These are phyloP conservation scores for Actinomucor elegans DNA, from an alignment of 371 early-diverging fungal species.

Conservation along the genomic window DNA sequence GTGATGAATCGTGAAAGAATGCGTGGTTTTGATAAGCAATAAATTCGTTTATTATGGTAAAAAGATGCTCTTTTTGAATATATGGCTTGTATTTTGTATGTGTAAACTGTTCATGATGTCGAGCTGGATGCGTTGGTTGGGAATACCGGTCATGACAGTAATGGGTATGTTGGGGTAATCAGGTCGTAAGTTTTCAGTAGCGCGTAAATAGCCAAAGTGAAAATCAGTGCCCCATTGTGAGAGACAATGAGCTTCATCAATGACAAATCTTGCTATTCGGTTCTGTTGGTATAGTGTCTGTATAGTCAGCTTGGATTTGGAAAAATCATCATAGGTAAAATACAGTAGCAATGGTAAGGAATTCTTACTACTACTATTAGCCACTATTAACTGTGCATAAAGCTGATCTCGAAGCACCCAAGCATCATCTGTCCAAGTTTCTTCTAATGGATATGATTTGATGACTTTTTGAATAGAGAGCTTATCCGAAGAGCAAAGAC, in stretches of 20 bases:
- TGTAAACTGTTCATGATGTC: neutral
- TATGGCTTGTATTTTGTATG: neutral
- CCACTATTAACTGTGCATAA: neutral
- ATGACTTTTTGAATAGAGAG: no score
- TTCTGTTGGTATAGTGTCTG: neutral
- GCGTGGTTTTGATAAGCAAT: neutral
- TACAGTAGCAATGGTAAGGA: neutral
- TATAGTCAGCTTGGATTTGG: neutral
- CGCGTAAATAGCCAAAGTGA: neutral
- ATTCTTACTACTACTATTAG: neutral
- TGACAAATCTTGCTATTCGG: conserved; percentile 68
- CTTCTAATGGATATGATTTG: no score
- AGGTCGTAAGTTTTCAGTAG: neutral
- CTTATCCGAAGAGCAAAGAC: no score
- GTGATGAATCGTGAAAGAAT: conserved; percentile 57
- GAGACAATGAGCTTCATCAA: conserved; percentile 98
- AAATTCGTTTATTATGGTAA: neutral
- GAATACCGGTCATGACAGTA: conserved; percentile 3
- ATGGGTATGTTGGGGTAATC: neutral
- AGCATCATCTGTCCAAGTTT: no score
- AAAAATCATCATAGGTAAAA: neutral
- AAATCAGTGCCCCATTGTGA: conserved; percentile 23
- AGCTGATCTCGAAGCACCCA: no score
- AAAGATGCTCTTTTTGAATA: conserved; percentile 1
- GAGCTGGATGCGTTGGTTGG: neutral